Evolutionary conservation across 257 asterid genomes (phyloP).

Genomic region (Capsicum baccatum): DNA sequence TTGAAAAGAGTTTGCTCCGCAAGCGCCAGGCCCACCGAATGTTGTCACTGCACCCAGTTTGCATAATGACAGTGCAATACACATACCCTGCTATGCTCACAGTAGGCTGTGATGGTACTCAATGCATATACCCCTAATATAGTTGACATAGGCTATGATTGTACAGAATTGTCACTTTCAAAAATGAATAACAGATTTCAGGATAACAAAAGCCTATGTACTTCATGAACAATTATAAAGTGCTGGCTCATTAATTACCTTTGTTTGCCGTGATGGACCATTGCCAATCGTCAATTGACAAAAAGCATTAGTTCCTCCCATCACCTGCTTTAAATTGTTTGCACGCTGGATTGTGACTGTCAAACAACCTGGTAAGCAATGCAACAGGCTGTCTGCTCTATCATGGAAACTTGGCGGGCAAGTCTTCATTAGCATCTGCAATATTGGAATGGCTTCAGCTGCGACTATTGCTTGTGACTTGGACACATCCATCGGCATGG

Average conservation of each 20-base stretch:
- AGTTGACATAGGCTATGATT: conserved; percentile 26
- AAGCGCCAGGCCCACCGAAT: background rate
- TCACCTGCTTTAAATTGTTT: conserved; percentile 66
- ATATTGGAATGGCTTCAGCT: conserved; percentile 82
- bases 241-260: conserved; percentile 56
- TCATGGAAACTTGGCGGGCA: conserved; percentile 80
- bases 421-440: conserved; percentile 70
- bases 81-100: background rate
- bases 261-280: conserved; percentile 78
- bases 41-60: background rate
- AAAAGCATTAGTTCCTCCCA: conserved; percentile 80
- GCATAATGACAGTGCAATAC: background rate
- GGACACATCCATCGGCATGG: conserved; percentile 75
- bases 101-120: background rate
- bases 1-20: background rate
- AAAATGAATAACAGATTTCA: background rate
- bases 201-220: conserved; percentile 25
- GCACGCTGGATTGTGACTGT: conserved; percentile 76
- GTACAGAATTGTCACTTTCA: conserved; percentile 9
- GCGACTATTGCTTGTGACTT: conserved; percentile 77
- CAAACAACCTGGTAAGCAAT: conserved; percentile 83
- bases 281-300: conserved; percentile 72
- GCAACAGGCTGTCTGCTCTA: conserved; percentile 72
- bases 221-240: conserved; percentile 33
- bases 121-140: background rate